Evolutionary conservation across 2,329 filamentous ascomycete species (phyloP), one percentile per base, ranked within the genome.

Genomic region (Zymoseptoria pseudotritici): DNA sequence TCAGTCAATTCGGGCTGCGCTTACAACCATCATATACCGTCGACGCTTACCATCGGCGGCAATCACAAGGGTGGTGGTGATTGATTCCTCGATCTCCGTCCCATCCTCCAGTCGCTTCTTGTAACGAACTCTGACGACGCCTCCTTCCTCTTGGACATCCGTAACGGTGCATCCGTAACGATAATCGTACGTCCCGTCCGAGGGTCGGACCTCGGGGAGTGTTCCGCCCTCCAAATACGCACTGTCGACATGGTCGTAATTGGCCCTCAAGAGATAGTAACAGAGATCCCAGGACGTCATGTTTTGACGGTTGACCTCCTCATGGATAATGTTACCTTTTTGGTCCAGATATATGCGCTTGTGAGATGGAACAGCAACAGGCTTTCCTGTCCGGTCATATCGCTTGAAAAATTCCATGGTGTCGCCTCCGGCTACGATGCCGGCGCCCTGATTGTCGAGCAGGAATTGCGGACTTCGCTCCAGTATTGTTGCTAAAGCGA

Each of bases 281-380:
- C 72, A 67, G 49, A 79, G 57, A 57, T 79, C 77, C 78, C 78
- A 80, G 58, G 73, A 76, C 4, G 76, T 79, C 77, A 79, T 79
- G 61, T 73, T 74, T 65, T 79, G 77, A n/a, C 64, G 60, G 62
- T 72, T 73, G 29, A 73, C 62, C 58, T 69, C 63, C 57, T 67
- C 62, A 55, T 67, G 62, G 24, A 70, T 69, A 50, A 64, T 60
- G n/a, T 69, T 57, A 26, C 67, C 69, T 51, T 68, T 64, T 26
- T 66, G 65, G 29, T 68, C 60, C 10, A 70, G 58, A 56, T 70
- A 69, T 8, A 68, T 21, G 17, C 69, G 58, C 52, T 68, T 67
- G 58, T 61, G 66, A 50, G 61, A 66, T 3, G 65, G 65, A 29
- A 70, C 67, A 20, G 68, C 67, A 5, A 69, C 63, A 4, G 66